Evolutionary conservation across 2,329 filamentous ascomycete species (phyloP).

Genomic region (Beauveria scarabaeidicola): DNA sequence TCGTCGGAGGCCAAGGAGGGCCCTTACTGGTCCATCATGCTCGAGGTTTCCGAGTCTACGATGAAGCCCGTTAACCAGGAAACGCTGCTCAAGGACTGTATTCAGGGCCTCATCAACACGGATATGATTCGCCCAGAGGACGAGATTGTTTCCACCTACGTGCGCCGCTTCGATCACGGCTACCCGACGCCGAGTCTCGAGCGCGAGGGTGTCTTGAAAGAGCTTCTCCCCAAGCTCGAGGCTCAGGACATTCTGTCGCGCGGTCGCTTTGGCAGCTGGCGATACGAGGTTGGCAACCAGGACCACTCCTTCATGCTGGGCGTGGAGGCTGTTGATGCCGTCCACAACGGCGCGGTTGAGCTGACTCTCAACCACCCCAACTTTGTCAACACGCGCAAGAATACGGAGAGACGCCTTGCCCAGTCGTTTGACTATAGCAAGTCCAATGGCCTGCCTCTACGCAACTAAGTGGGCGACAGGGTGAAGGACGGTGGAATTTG

Average conservation of each 20-base stretch:
- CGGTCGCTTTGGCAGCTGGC: slow-evolving; percentile 95
- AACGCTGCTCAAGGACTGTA: slow-evolving; percentile 80
- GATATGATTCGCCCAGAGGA: slow-evolving; percentile 87
- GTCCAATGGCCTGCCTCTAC: slow-evolving; percentile 32
- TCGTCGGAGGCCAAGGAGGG: slow-evolving; percentile 70
- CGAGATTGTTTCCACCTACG: slow-evolving; percentile 96
- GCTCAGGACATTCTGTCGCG: slow-evolving; percentile 88
- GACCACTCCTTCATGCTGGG: slow-evolving; percentile 97
- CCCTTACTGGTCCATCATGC: slow-evolving; percentile 99
- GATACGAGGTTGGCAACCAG: slow-evolving; percentile 95
- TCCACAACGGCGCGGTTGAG: slow-evolving; percentile 82
- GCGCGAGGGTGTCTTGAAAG: slow-evolving; percentile 86
- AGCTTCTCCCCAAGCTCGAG: slow-evolving; percentile 88
- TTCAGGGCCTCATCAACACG: slow-evolving; percentile 95
- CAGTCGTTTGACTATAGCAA: slow-evolving; percentile 34
- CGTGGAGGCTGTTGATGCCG: slow-evolving; percentile 85
- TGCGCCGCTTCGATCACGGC: slow-evolving; percentile 95
- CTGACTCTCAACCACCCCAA: slow-evolving; percentile 94
- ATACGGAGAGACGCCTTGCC: slow-evolving; percentile 39
- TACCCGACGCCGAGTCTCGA: slow-evolving; percentile 94
- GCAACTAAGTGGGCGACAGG: slow-evolving; percentile 15
- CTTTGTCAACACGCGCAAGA: slow-evolving; percentile 76
- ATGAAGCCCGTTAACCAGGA: slow-evolving; percentile 89
- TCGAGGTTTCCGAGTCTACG: slow-evolving; percentile 91
- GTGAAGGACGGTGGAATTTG: not conserved